These are phyloP conservation scores for Lipomyces chichibuensis DNA, from an alignment of 805 yeast species.

Conservation along the genomic window DNA sequence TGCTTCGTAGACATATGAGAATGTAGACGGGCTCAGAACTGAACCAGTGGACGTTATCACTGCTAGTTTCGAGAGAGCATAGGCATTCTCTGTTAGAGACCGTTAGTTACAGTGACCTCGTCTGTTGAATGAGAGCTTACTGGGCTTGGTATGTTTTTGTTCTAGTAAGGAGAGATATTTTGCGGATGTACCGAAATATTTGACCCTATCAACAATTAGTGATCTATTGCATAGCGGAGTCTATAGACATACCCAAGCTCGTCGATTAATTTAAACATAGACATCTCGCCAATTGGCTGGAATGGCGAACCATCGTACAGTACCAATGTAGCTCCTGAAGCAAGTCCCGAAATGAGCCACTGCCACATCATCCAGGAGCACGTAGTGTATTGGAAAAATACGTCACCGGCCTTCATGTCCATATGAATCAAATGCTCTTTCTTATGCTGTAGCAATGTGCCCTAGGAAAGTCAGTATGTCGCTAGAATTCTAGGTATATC, in stretches of 20 bases:
- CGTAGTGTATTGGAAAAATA: slow-evolving; percentile 38
- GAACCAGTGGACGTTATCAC: slow-evolving; percentile 38
- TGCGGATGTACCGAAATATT: slow-evolving; percentile 38
- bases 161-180: slow-evolving; percentile 37
- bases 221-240: neutral
- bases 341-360: slow-evolving; percentile 39
- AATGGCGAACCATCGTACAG: slow-evolving; percentile 39
- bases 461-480: slow-evolving; percentile 6
- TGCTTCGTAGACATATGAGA: slow-evolving; percentile 35
- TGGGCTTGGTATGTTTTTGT: slow-evolving; percentile 28
- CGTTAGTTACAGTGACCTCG: neutral
- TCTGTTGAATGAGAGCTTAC: neutral
- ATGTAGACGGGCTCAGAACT: slow-evolving; percentile 37
- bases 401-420: slow-evolving; percentile 34
- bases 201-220: slow-evolving; percentile 16
- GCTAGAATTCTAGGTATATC: neutral
- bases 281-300: slow-evolving; percentile 32
- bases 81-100: slow-evolving; percentile 6
- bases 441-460: slow-evolving; percentile 37
- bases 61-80: slow-evolving; percentile 20
- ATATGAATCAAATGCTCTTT: slow-evolving; percentile 37
- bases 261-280: slow-evolving; percentile 36
- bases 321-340: slow-evolving; percentile 37
- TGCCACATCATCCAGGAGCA: slow-evolving; percentile 42
- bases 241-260: slow-evolving; percentile 20